Evolutionary conservation across 73 alveolate genomes (phyloP).

Genomic region (Paramecium caudatum): DNA sequence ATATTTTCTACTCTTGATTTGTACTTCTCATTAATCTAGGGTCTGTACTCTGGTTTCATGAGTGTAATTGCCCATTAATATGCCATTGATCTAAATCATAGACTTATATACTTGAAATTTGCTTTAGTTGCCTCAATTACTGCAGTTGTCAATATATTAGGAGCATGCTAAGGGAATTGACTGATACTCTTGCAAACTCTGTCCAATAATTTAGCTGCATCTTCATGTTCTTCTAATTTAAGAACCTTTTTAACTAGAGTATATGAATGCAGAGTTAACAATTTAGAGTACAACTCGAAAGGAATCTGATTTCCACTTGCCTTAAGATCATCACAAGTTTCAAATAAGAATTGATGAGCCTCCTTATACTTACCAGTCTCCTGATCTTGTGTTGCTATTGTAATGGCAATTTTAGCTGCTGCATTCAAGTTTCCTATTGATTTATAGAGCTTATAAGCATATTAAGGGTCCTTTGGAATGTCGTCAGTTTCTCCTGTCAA

Average conservation of each 20-base stretch:
- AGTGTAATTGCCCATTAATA: conserved; percentile 98
- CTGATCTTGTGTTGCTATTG: conserved; percentile 96
- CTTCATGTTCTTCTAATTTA: conserved; percentile 65
- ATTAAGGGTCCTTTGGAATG: conserved; percentile 96
- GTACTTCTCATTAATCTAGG: conserved; percentile 92
- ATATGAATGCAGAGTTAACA: conserved; percentile 98
- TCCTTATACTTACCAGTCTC: conserved; percentile 96
- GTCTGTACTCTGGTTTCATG: conserved; percentile 97
- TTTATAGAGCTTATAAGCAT: conserved; percentile 87
- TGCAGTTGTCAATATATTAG: conserved; percentile 98
- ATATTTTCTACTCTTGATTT: conserved; percentile 92
- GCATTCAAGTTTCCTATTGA: conserved; percentile 88
- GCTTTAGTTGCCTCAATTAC: conserved; percentile 99
- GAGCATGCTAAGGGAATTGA: conserved; percentile 98
- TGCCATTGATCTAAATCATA: conserved; percentile 84
- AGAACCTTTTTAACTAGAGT: conserved; percentile 80
- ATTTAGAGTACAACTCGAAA: conserved; percentile 90
- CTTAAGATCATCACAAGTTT: conserved; percentile 91
- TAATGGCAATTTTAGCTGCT: conserved; percentile 96
- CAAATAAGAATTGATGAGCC: conserved; percentile 97
- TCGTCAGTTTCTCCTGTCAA: conserved; percentile 95
- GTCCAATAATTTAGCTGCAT: conserved; percentile 91
- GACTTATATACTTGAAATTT: conserved; percentile 79
- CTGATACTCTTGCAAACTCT: conserved; percentile 98
- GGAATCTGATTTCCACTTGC: conserved; percentile 89